Evolutionary conservation across 169 alveolate genomes (phyloP), one percentile per base, ranked within the genome.

Genomic region (Theileria luwenshuni): DNA sequence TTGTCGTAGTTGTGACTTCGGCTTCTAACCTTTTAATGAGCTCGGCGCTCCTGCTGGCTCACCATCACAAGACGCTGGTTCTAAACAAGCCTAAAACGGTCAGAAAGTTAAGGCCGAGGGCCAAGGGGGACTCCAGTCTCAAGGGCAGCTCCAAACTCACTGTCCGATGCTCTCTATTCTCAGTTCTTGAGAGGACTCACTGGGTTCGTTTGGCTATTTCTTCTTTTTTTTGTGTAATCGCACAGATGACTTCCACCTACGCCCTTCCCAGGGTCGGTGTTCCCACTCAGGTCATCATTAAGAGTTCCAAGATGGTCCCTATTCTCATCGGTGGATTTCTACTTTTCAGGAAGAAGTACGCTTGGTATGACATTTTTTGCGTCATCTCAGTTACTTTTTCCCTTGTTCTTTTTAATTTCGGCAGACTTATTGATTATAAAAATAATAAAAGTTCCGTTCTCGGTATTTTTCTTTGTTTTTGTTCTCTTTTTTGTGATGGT

Each of bases 241-340:
- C 97, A 5, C 90, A 92, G 93, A 74, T 90, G 51, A 86, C 92
- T 10, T 81, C 96, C 21, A 92, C 86, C 76, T 80, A 83, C 62
- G 93, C 97, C 17, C 70, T 94, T 45, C 88, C 90, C 3, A 93
- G 88, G 51, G 94, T 94, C 30, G 94, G 90, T 56, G 90, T 90
- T 62, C 97, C 97, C 38, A 94, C 97, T 13, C 97, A 94, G 63
- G 95, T 94, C 19, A 88, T 94, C 7, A 95, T 94, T 45, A 94
- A 94, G 42, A 85, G 94, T 23, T 96, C 96, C 21, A 94, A 94
- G 68, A 93, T 93, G 95, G 96, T 94, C n/a, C 97, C 96, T 17
- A 90, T 94, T 25, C 90, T 93, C 42, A 92, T 91, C 19, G 95
- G 96, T n/a, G 95, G 96, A 15, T 80, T 86, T 56, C 42, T 91